Evolutionary conservation across 2,329 filamentous ascomycete species (phyloP).

Genomic region (Aureobasidium melanogenum): DNA sequence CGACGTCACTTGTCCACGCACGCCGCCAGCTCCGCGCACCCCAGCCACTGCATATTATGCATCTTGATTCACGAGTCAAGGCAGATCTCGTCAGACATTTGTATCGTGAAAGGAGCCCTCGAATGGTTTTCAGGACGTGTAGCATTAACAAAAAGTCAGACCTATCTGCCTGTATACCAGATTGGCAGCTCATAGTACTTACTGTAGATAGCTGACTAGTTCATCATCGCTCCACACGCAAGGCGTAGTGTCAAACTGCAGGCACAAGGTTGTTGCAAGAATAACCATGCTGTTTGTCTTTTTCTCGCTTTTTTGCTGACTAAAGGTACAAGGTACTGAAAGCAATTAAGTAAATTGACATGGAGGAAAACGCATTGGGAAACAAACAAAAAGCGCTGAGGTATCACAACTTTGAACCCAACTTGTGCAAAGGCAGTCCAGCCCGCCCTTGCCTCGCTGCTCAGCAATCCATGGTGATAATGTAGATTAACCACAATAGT

Average conservation of each 20-base stretch:
- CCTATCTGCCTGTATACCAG: background rate
- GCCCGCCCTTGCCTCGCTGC: constrained; percentile 8
- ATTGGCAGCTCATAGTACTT: too few species aligned
- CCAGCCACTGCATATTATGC: background rate
- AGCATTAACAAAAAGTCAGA: background rate
- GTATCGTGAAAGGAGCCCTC: background rate
- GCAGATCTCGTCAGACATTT: background rate
- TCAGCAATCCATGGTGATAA: constrained; percentile 16
- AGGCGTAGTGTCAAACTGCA: background rate
- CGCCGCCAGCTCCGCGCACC: background rate
- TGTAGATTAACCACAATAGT: constrained; percentile 23
- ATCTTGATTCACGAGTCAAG: background rate
- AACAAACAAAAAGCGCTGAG: constrained; percentile 20
- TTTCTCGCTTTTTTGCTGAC: constrained; percentile 2
- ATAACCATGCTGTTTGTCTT: constrained; percentile 12
- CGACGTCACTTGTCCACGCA: background rate
- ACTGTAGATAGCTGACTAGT: background rate
- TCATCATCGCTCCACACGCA: background rate
- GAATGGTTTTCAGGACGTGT: background rate
- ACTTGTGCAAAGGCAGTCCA: constrained; percentile 14
- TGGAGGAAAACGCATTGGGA: constrained; percentile 11
- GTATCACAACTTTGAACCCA: constrained; percentile 23
- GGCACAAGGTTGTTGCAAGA: background rate
- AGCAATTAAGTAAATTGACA: constrained; percentile 14
- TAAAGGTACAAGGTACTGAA: constrained; percentile 7